A percentile compares a stretch with the other conserved stretches of the same genome.
phyloP scores from a whole-genome alignment of 1,284 basidiomycete species.

The Irpex sp. region DNA sequence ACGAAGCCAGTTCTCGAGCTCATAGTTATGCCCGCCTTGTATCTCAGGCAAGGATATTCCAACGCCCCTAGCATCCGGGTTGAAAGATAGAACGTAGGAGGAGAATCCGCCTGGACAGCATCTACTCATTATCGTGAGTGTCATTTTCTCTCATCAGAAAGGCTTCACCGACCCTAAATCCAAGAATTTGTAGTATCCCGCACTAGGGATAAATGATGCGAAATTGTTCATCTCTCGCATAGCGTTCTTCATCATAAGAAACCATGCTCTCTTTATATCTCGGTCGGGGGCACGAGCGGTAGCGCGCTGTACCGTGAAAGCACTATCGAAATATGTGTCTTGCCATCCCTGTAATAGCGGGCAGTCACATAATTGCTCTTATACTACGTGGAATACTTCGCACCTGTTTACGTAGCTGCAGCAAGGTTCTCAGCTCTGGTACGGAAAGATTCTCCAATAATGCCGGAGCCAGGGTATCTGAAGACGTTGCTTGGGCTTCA shows the following conservation, averaged over 20 bases:
- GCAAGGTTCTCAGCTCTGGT: background rate
- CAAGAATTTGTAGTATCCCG: constrained; percentile 13
- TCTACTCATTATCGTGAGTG: constrained; percentile 13
- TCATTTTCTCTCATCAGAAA: background rate
- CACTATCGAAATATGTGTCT: constrained; percentile 5
- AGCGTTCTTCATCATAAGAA: constrained; percentile 13
- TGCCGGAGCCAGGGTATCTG: background rate
- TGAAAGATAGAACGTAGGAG: constrained; percentile 27
- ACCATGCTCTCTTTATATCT: constrained; percentile 11
- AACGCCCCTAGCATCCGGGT: constrained; percentile 23
- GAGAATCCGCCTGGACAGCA: constrained; percentile 33
- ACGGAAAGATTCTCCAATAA: background rate
- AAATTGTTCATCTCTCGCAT: constrained; percentile 18
- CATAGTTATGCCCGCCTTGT: constrained; percentile 24
- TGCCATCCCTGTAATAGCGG: constrained; percentile 10
- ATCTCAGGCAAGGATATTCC: constrained; percentile 26
- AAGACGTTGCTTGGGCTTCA: background rate
- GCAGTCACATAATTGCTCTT: background rate
- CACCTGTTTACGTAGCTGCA: background rate
- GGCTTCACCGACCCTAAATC: constrained; percentile 17
- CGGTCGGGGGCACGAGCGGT: background rate
- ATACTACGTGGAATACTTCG: background rate
- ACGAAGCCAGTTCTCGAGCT: constrained; percentile 19
- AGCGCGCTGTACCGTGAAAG: constrained; percentile 9
- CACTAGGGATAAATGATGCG: constrained; percentile 6